Conservation (phyloP, 192 early-diverging fungal genomes). For the Linderina pennispora region DNA sequence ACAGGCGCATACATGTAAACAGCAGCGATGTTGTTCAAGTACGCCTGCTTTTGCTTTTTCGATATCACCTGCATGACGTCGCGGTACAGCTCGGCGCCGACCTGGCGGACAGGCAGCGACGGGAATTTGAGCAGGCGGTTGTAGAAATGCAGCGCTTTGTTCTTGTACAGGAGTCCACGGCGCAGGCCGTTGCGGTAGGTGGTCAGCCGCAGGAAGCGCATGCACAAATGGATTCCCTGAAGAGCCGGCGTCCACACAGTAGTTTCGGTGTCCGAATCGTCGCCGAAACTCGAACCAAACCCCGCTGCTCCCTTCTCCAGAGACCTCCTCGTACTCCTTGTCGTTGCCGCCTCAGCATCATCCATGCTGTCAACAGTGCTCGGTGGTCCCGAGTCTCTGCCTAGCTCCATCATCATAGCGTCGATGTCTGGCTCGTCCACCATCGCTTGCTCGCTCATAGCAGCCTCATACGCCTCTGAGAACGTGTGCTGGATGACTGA, state of each 20-base stretch:
- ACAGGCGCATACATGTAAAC: slow-evolving; percentile 30
- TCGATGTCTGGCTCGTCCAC: not conserved
- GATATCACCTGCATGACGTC: slow-evolving; percentile 41
- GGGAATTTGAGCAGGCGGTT: slow-evolving; percentile 7
- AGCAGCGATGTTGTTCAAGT: slow-evolving; percentile 14
- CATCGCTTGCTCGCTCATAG: not conserved
- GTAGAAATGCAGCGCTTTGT: slow-evolving; percentile 39
- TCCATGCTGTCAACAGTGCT: too few relatives aligned
- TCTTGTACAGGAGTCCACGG: slow-evolving; percentile 41
- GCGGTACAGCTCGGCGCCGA: slow-evolving; percentile 34
- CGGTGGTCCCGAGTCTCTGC: not conserved
- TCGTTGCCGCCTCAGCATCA: too few relatives aligned
- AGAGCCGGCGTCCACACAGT: slow-evolving; percentile 16
- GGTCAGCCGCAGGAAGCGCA: slow-evolving; percentile 30
- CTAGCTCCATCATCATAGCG: not conserved
- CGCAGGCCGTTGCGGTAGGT: slow-evolving; percentile 42
- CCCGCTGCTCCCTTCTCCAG: too few relatives aligned
- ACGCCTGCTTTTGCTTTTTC: slow-evolving; percentile 14
- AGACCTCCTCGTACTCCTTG: too few relatives aligned
- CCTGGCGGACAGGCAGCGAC: slow-evolving; percentile 7
- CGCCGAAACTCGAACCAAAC: too few relatives aligned
- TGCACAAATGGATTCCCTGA: slow-evolving; percentile 11
- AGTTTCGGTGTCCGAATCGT: not conserved
- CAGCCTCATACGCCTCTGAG: slow-evolving; percentile 6
- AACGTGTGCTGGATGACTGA: slow-evolving; percentile 24